Base-by-base conservation (phyloP, 176 grass and related monocot species). In the Poa annua region DNA sequence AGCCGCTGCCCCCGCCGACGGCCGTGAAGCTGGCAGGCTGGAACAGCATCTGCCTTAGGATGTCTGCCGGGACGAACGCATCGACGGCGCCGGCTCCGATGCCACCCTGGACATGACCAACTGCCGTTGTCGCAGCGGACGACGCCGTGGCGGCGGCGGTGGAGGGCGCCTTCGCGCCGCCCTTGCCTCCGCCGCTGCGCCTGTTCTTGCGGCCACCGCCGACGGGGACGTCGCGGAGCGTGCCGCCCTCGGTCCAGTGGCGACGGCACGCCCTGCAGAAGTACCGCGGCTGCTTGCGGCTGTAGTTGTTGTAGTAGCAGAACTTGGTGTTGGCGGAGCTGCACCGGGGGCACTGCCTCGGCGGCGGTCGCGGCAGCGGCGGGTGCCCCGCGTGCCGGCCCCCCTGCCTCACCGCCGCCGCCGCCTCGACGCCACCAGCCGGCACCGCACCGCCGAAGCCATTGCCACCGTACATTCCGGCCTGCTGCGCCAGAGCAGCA, bases 251-350 rank as follows among this genome's bases (percentile, higher is more conserved):
- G 15, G 93, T 99, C 96, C 96, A 99, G 89, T 99, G 96, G 7
- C 93, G 79, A 36, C 89, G 85, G 68, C 96, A 96, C 34, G 93
- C 89, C 72, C 79, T 88, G 89, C 96, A 99, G 65, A 93, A 66
- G 89, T 90, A 86, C 5, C 96, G 93, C 22, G 96, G 96, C 85
- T 99, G 96, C 82, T 84, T 8, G 62, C 83, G 84, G 89, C 91
- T 99, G 90, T 98, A 95, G 90, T 98, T 98, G 88, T 98, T 95
- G 92, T 88, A 95, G 86, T 95, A 98, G 87, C 96, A 95, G 82
- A 98, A 98, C 80, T 98, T 98, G 66, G 90, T 98, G 90, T 98
- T 95, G 24, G 62, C 85, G 1, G 96, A 99, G 55, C 68, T 70
- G 85, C 96, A 99, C 13, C 96, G 78, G 74, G 93, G 93, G 78